Evolutionary conservation across 2,329 filamentous ascomycete species (phyloP), one percentile per base, ranked within the genome.

Genomic region (Trichoderma sp.): DNA sequence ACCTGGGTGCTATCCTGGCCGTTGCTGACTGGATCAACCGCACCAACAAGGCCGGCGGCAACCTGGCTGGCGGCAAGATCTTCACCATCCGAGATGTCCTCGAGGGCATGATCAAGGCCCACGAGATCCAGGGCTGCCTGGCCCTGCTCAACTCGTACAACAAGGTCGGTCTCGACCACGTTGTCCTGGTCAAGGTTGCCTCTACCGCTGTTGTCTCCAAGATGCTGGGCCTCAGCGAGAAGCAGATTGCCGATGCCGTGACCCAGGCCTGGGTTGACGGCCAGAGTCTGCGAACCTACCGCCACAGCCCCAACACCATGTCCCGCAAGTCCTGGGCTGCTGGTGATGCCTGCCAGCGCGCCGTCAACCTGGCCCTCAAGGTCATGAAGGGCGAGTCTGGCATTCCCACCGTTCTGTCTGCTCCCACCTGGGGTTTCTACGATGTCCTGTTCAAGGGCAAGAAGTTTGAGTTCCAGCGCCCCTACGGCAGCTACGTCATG

Each of bases 281-380:
- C 75, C 96, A 98, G 89, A 93, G 92, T 83, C 90, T 99, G 88
- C 94, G 97, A 79, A 99, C 97, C 77, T 99, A 99, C 91, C 92
- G 97, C 81, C 97, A 99, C 89, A 92, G 94, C 68, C 97, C 97
- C 81, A 99, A 99, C 90, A 98, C 97, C 88, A 99, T 99, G 97
- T 98, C 95, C 76, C 92, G 97, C 83, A 99, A 99, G 90, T 98
- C 95, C 18, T 99, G 97, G 97, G 97, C 97, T 81, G 97, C 97
- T 78, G 97, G 97, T 86, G 97, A 99, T 83, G 97, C 97, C 78
- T 99, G 97, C 89, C 95, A 98, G 87, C 93, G 94, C 80, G 95
- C 95, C 76, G 95, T 98, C 80, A 97, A 96, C 88, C 89, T 98
- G 71, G 94, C 93, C 38, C 89, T 98, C 81, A 97, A 97, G 89